A percentile compares a stretch with the other conserved stretches of the same genome.
Evolutionary conservation across 2,329 filamentous ascomycete species (phyloP).

Genomic region (Penicillium hordei): DNA sequence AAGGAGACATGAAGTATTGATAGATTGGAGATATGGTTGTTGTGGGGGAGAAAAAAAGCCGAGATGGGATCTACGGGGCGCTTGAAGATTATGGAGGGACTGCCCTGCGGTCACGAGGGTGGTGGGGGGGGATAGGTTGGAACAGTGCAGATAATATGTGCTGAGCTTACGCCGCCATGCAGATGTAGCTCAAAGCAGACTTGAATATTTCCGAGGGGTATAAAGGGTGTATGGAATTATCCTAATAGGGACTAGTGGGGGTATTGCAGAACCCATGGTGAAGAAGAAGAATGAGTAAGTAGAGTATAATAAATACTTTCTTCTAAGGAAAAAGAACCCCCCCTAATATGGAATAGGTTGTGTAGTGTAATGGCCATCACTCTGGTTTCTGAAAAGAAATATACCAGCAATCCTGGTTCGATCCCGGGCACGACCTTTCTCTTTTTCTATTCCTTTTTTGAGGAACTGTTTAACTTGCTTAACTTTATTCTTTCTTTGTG

Average conservation of each 20-base stretch:
- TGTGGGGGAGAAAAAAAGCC: conserved; percentile 15
- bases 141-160: background rate
- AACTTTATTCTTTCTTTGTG: background rate
- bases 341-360: no score
- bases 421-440: conserved; percentile 12
- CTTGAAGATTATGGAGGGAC: background rate
- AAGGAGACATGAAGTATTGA: conserved; percentile 14
- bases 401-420: conserved; percentile 9
- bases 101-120: conserved; percentile 8
- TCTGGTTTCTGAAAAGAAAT: conserved; percentile 7
- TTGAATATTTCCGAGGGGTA: background rate
- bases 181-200: background rate
- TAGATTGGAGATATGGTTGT: conserved; percentile 2
- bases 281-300: no score
- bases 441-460: background rate
- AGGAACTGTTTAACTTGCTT: fast-evolving
- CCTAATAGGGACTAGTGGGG: conserved; percentile 22
- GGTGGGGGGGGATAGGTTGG: no score
- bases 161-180: background rate
- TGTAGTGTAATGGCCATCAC: conserved; percentile 1
- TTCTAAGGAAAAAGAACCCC: no score
- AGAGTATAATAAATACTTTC: no score
- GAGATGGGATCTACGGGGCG: conserved; percentile 7
- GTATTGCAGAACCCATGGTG: no score
- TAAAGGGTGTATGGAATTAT: conserved; percentile 24